Base-by-base conservation (phyloP, 257 asterid genomes). In the Eucommia ulmoides region DNA sequence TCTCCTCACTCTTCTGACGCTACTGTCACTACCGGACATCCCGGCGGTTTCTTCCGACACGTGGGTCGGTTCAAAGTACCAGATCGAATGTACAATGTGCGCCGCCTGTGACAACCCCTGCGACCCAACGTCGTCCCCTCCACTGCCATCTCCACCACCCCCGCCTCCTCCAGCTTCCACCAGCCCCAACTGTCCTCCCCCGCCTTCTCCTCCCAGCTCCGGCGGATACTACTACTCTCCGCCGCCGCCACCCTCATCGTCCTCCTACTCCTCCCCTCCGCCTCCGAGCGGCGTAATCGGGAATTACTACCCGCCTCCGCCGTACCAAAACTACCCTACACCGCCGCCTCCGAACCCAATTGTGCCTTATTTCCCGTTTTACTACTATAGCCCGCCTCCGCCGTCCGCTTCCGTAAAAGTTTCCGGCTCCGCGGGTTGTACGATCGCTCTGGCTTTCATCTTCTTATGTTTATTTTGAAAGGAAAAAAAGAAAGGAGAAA, bases 321-420 rank as follows among this genome's bases (percentile, higher is more conserved):
- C 44, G 71, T 1, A 61, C 71, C 16, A 71, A 63, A 59, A 61
- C 48, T 56, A 48, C 48, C 52, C 73, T 10, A 77, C 89, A n/a
- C 91, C 94, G 8, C 69, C 79, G 1, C 44, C 44, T 8, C 97
- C 97, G 12, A 89, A 82, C 63, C 96, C 94, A 19, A 76, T 82
- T 49, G 93, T 84, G 55, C 93, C 96, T 7, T 89, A 88, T 55
- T 88, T 84, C 20, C 97, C 97, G 0, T 88, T 23, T 50, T 88
- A 82, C 71, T 87, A 54, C 33, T 56, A 77, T 48, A 65, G 14
- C 53, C 88, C 15, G 11, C 9, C 97, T 3, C 91, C 95, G 15
- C 44, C n/a, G n/a, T n/a, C n/a, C n/a, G 56, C 74, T 58, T 74
- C 38, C 38, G 12, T 12, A 12, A 29, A 7, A 29, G 12, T 29